phyloP scores from a whole-genome alignment of 2,329 filamentous ascomycete genomes.

The Aspergillus tanneri region DNA sequence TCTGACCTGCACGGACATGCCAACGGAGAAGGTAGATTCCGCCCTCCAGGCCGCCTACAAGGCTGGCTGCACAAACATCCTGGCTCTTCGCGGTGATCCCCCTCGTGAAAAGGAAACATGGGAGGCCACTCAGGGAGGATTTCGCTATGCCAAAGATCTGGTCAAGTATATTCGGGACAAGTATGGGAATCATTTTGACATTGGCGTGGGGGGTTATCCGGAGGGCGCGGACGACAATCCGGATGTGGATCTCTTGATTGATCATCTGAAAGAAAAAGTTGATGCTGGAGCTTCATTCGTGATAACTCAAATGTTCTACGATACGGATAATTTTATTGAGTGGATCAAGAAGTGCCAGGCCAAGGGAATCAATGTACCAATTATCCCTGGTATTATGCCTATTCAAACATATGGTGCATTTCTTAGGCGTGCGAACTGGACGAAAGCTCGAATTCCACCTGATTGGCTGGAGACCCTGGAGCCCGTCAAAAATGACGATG shows the following conservation, averaged over 20 bases:
- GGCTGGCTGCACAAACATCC: slow-evolving; percentile 93
- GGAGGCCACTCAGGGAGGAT: slow-evolving; percentile 82
- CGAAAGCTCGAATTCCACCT: slow-evolving; percentile 78
- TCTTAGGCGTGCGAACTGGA: slow-evolving; percentile 84
- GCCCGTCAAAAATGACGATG: slow-evolving; percentile 94
- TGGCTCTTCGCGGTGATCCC: slow-evolving; percentile 89
- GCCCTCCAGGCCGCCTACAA: slow-evolving; percentile 87
- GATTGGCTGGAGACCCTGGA: slow-evolving; percentile 80
- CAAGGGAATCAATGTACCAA: slow-evolving; percentile 77
- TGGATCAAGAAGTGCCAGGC: slow-evolving; percentile 87
- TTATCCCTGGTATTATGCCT: slow-evolving; percentile 85
- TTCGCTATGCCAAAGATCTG: slow-evolving; percentile 88
- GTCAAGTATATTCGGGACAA: slow-evolving; percentile 76
- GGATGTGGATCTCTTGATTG: slow-evolving; percentile 77
- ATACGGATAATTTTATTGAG: slow-evolving; percentile 87
- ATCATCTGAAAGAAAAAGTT: slow-evolving; percentile 95
- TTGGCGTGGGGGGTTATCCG: slow-evolving; percentile 94
- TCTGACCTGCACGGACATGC: slow-evolving; percentile 98
- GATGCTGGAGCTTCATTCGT: slow-evolving; percentile 92
- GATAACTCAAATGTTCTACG: slow-evolving; percentile 99
- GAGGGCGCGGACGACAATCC: slow-evolving; percentile 94
- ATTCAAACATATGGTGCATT: slow-evolving; percentile 96
- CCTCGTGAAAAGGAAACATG: slow-evolving; percentile 92
- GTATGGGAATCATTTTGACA: slow-evolving; percentile 91
- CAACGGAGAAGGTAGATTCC: slow-evolving; percentile 82